These are phyloP conservation scores for Fusarium paranaense DNA, from an alignment of 2,329 filamentous ascomycete species.

Conservation along the genomic window DNA sequence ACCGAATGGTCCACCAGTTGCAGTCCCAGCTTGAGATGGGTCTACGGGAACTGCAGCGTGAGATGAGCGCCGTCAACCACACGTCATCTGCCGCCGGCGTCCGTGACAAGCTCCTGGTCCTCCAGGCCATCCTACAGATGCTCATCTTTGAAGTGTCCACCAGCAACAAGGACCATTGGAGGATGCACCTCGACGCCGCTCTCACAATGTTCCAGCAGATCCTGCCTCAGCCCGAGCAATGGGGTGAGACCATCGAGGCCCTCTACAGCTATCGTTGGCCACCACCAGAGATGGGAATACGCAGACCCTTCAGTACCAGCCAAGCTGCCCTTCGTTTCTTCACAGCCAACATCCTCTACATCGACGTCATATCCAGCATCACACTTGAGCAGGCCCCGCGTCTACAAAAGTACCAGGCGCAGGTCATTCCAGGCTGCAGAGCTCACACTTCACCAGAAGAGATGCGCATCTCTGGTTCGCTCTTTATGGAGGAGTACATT, in stretches of 20 bases:
- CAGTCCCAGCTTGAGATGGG: conserved; percentile 59
- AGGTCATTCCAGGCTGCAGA: conserved; percentile 51
- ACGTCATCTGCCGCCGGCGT: conserved; percentile 46
- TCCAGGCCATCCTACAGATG: conserved; percentile 65
- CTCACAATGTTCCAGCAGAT: conserved; percentile 62
- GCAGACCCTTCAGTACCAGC: conserved; percentile 56
- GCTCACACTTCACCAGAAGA: conserved; percentile 24
- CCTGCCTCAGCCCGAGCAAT: conserved; percentile 51
- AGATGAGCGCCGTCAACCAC: conserved; percentile 53
- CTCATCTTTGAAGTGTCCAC: conserved; percentile 64
- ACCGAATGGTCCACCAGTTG: conserved; percentile 53
- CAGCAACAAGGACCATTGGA: conserved; percentile 60
- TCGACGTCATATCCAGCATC: conserved; percentile 63
- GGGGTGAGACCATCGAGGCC: conserved; percentile 50
- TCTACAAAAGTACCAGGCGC: conserved; percentile 55
- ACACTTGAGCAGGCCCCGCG: conserved; percentile 56
- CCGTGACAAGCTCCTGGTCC: conserved; percentile 52
- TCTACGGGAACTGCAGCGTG: conserved; percentile 57
- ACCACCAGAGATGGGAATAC: conserved; percentile 47
- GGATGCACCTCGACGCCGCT: conserved; percentile 62
- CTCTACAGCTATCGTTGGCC: conserved; percentile 50
- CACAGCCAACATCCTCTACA: conserved; percentile 59
- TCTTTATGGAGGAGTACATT: conserved; percentile 63
- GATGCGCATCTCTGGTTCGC: conserved; percentile 42
- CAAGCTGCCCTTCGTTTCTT: conserved; percentile 62